phyloP scores from a whole-genome alignment of 768 basidiomycete species.

The Chalciporus piperatus region DNA sequence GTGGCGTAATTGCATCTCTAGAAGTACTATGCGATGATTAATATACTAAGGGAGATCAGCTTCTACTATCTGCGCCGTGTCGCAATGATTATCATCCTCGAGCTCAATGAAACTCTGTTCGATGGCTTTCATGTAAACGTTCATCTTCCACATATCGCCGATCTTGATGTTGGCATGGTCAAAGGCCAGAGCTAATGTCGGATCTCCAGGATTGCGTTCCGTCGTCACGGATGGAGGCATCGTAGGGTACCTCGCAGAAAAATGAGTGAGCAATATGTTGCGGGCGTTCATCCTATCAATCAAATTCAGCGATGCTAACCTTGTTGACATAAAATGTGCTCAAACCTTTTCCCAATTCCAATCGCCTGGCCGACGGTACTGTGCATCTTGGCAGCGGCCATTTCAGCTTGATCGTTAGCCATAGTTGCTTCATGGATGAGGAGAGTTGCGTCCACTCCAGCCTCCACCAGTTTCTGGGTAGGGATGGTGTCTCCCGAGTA shows the following conservation, averaged over 20 bases:
- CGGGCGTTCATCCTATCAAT: conserved; percentile 73
- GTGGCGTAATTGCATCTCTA: conserved; percentile 53
- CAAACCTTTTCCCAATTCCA: conserved; percentile 66
- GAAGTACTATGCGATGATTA: conserved; percentile 26
- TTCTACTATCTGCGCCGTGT: conserved; percentile 10
- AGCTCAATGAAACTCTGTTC: conserved; percentile 59
- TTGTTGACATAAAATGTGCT: not conserved
- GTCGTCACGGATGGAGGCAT: conserved; percentile 51
- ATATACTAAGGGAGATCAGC: conserved; percentile 20
- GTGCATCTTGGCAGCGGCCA: conserved; percentile 78
- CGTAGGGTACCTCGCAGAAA: conserved; percentile 92
- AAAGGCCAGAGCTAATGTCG: conserved; percentile 72
- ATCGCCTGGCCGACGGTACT: conserved; percentile 91
- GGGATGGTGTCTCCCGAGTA: conserved; percentile 94
- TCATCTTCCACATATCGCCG: conserved; percentile 84
- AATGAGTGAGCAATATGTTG: conserved; percentile 90
- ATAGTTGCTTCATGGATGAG: conserved; percentile 95
- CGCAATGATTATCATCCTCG: conserved; percentile 38
- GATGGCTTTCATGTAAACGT: conserved; percentile 70
- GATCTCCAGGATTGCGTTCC: conserved; percentile 28
- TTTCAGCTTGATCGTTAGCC: conserved; percentile 74
- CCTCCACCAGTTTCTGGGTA: conserved; percentile 58
- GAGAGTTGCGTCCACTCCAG: conserved; percentile 67
- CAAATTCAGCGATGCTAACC: not conserved
- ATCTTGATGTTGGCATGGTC: conserved; percentile 74